Evolutionary conservation across 805 yeast genomes (phyloP).

Genomic region (Debaryomyces maramus): DNA sequence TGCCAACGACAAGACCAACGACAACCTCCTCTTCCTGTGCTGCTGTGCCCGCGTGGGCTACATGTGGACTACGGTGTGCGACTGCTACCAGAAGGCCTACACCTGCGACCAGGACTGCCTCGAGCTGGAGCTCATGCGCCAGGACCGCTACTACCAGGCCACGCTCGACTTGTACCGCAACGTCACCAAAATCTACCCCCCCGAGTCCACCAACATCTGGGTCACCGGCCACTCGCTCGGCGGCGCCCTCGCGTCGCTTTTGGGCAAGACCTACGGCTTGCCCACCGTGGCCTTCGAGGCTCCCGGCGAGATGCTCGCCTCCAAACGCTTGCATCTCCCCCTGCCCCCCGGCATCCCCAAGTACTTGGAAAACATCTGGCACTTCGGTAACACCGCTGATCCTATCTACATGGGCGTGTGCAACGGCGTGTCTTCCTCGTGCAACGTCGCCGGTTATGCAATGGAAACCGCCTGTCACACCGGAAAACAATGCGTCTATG

Average conservation of each 20-base stretch:
- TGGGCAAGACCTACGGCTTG: slow-evolving; percentile 86
- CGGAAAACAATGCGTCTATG: slow-evolving; percentile 84
- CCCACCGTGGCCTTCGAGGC: slow-evolving; percentile 92
- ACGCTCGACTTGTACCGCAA: slow-evolving; percentile 73
- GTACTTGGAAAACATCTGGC: slow-evolving; percentile 85
- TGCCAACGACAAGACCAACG: slow-evolving; percentile 78
- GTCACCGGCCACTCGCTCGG: slow-evolving; percentile 94
- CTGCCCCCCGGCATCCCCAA: slow-evolving; percentile 86
- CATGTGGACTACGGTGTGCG: slow-evolving; percentile 94
- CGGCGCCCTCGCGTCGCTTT: slow-evolving; percentile 75
- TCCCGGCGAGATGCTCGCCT: slow-evolving; percentile 87
- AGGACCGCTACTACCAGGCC: slow-evolving; percentile 82
- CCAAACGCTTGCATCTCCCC: slow-evolving; percentile 83
- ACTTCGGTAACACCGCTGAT: slow-evolving; percentile 94
- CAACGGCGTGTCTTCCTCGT: slow-evolving; percentile 86
- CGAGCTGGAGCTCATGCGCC: slow-evolving; percentile 68
- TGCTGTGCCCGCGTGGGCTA: slow-evolving; percentile 94
- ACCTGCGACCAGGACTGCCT: slow-evolving; percentile 88
- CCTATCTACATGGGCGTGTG: slow-evolving; percentile 97
- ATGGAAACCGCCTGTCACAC: slow-evolving; percentile 96
- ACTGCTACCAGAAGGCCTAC: slow-evolving; percentile 79
- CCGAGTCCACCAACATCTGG: slow-evolving; percentile 68
- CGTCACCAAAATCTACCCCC: slow-evolving; percentile 67
- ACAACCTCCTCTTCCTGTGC: slow-evolving; percentile 86
- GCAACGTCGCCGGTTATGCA: slow-evolving; percentile 93